phyloP scores from a whole-genome alignment of 176 grass and related monocot genomes.

The Calamus simplicifolius region DNA sequence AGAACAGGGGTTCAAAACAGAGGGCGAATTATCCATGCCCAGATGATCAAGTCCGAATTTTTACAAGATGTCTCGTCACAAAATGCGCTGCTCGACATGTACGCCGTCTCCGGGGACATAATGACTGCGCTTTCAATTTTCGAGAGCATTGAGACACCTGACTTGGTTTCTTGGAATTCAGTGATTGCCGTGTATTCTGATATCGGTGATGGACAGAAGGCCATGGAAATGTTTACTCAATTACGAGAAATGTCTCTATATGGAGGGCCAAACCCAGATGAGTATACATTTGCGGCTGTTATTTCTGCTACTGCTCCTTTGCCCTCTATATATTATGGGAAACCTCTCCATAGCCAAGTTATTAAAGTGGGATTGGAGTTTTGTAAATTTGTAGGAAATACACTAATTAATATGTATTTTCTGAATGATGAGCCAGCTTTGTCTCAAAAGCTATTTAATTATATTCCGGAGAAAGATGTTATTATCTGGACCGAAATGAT shows the following conservation, averaged over 20 bases:
- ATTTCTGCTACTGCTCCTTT: constrained; percentile 55
- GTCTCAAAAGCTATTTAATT: constrained; percentile 52
- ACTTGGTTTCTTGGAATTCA: constrained; percentile 85
- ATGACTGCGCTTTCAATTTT: constrained; percentile 36
- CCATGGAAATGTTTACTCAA: constrained; percentile 43
- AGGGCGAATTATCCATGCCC: constrained; percentile 58
- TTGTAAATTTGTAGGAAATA: constrained; percentile 62
- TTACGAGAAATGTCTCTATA: constrained; percentile 22
- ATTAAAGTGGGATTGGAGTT: constrained; percentile 50
- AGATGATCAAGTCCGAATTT: constrained; percentile 53
- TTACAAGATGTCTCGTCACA: constrained; percentile 50
- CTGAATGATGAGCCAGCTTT: constrained; percentile 38
- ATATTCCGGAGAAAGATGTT: constrained; percentile 50
- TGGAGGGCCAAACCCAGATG: constrained; percentile 37
- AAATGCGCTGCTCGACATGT: constrained; percentile 78
- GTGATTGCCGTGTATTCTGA: constrained; percentile 66
- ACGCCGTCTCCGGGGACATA: constrained; percentile 55
- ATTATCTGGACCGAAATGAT: constrained; percentile 98
- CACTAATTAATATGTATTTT: constrained; percentile 94
- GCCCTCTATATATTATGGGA: constrained; percentile 46
- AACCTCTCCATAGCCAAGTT: constrained; percentile 52
- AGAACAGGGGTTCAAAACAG: constrained; percentile 15
- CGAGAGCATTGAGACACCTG: constrained; percentile 41
- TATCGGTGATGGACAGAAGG: constrained; percentile 33
- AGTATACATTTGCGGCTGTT: constrained; percentile 66